These are phyloP conservation scores for Grifola frondosa DNA, from an alignment of 1,284 basidiomycete genomes.

Conservation along the genomic window DNA sequence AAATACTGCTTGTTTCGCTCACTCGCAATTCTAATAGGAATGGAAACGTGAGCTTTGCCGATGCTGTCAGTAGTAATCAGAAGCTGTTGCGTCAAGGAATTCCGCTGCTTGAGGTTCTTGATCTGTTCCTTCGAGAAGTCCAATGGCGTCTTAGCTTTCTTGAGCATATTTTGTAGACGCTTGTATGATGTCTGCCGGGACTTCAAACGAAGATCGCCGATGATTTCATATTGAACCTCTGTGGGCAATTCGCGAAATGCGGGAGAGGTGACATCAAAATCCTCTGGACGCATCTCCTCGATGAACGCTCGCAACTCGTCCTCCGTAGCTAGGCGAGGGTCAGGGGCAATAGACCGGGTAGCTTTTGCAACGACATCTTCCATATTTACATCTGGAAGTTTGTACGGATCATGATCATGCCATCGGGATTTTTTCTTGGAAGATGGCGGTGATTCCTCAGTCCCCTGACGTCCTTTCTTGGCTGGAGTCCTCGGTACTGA, in stretches of 20 bases:
- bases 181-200: conserved; percentile 93
- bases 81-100: conserved; percentile 93
- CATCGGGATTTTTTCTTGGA: conserved; percentile 58
- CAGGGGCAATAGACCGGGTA: conserved; percentile 61
- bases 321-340: conserved; percentile 91
- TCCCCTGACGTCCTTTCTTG: conserved; percentile 34
- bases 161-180: conserved; percentile 90
- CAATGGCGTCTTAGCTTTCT: conserved; percentile 77
- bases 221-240: conserved; percentile 97
- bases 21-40: conserved; percentile 91
- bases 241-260: conserved; percentile 94
- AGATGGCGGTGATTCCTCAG: conserved; percentile 44
- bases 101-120: conserved; percentile 85
- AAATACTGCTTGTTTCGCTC: conserved; percentile 94
- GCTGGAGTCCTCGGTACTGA: conserved; percentile 51
- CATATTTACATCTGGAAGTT: conserved; percentile 72
- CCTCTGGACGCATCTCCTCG: conserved; percentile 89
- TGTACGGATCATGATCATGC: conserved; percentile 82
- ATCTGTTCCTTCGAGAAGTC: conserved; percentile 98
- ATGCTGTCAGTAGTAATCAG: conserved; percentile 92
- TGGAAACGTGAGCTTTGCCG: conserved; percentile 85
- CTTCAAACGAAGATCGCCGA: conserved; percentile 91
- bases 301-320: conserved; percentile 90
- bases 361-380: conserved; percentile 59
- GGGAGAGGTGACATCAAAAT: conserved; percentile 85